Evolutionary conservation across 2,329 filamentous ascomycete species (phyloP), one percentile per base, ranked within the genome.

Genomic region (Cryphonectria nitschkei): DNA sequence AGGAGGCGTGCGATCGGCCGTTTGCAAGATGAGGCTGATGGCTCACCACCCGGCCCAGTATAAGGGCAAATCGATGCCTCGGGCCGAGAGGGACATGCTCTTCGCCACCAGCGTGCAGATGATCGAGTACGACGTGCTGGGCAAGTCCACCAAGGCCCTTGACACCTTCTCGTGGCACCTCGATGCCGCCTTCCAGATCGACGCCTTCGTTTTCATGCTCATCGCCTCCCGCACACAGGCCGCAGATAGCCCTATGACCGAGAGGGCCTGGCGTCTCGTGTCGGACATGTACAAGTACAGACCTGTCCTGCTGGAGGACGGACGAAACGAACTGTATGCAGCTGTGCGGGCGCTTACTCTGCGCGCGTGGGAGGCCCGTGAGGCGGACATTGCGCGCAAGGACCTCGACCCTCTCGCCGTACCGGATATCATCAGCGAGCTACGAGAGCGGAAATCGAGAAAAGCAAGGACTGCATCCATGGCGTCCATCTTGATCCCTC

Each of bases 41-140:
- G 76, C 72, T 3, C 76, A 77, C 41, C 75, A 76, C 52, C 75
- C 76, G 2, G 52, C 73, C 14, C 74, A 75, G 46, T 76, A 74
- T 41, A 73, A 69, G 50, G 73, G 71, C 19, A 70, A 70, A 56
- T 73, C 72, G 8, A 70, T 76, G 73, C 75, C 73, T 11, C 75
- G 71, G 61, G 34, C 68, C 13, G 75, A 76, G 54, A 73, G 75
- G 56, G 74, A 75, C 67, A 68, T 75, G 70, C 70, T 76, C 2
- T 76, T 75, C 65, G 32, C 69, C 19, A 70, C 41, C 68, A 63
- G 76, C 68, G 54, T 75, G 64, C 46, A 74, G 71, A 64, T 76
- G 74, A 61, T 76, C n/a, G 72, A 71, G 46, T 62, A 72, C 37
- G 73, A 75, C 4, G 72, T 74, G 5, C 50, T 65, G 5, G 75